Percentiles rank a stretch among this genome's conserved stretches.
Conservation (phyloP, 2,329 filamentous ascomycete species). For the Sclerotinia sclerotiorum region DNA sequence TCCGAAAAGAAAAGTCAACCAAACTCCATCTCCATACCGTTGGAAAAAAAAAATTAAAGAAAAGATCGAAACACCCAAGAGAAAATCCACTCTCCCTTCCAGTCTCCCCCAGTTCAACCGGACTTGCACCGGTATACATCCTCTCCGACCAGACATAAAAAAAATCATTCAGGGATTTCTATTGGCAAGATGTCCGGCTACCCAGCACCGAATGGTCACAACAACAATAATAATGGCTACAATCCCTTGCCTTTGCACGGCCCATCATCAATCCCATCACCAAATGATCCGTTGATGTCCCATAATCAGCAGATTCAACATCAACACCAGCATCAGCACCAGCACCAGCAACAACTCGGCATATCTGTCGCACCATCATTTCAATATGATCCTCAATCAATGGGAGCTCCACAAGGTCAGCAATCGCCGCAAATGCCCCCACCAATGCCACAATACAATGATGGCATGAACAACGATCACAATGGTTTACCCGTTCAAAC, state of each 20-base stretch:
- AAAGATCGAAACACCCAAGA: neutral
- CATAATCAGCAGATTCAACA: slow-evolving; percentile 20
- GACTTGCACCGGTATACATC: slow-evolving; percentile 22
- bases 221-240: slow-evolving; percentile 20
- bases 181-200: slow-evolving; percentile 25
- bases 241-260: slow-evolving; percentile 20
- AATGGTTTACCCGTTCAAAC: slow-evolving; percentile 25
- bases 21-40: slow-evolving; percentile 1
- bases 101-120: slow-evolving; percentile 17
- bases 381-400: slow-evolving; percentile 25
- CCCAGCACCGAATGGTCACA: slow-evolving; percentile 18
- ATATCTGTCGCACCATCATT: slow-evolving; percentile 18
- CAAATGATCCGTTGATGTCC: slow-evolving; percentile 21
- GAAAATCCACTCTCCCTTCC: slow-evolving; percentile 5
- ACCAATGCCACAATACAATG: slow-evolving; percentile 26
- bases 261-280: slow-evolving; percentile 20
- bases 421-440: slow-evolving; percentile 25
- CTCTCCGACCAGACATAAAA: neutral
- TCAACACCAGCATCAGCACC: neutral
- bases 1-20: neutral
- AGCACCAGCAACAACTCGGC: slow-evolving; percentile 22
- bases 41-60: neutral
- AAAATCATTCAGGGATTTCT: neutral
- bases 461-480: slow-evolving; percentile 30
- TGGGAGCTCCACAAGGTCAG: slow-evolving; percentile 25